Conservation (phyloP, 2,329 filamentous ascomycete genomes). For the Neoarthrinium moseri region DNA sequence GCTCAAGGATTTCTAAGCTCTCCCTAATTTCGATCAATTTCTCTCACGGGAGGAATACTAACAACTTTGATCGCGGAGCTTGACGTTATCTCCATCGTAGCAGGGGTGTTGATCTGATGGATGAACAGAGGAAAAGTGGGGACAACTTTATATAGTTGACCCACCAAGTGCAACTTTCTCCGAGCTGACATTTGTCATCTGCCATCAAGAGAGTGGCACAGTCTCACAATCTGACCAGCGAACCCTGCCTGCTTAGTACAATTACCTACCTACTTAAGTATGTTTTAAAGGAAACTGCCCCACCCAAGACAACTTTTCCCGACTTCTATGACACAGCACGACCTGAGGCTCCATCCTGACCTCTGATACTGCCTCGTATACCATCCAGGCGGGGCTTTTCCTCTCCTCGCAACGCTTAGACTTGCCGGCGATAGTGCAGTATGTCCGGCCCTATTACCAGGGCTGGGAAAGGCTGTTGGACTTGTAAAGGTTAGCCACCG, state of each 20-base stretch:
- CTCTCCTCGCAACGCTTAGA: background rate
- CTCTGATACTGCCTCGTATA: background rate
- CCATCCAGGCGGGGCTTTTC: too few species aligned
- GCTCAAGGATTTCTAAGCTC: too few species aligned
- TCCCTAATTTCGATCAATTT: too few species aligned
- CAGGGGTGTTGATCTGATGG: background rate
- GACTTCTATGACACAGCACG: background rate
- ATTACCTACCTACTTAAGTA: too few species aligned
- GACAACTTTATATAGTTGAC: background rate
- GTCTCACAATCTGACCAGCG: too few species aligned
- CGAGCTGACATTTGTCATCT: background rate
- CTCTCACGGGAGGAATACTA: background rate
- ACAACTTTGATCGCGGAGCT: background rate
- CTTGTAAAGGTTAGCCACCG: conserved; percentile 20
- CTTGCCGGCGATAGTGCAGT: background rate
- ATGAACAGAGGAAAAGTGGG: background rate
- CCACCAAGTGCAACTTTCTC: conserved; percentile 7
- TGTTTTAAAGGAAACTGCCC: background rate
- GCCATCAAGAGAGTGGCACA: too few species aligned
- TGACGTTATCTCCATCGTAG: background rate
- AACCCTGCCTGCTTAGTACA: too few species aligned
- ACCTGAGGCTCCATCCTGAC: background rate
- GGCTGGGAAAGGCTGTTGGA: conserved; percentile 19
- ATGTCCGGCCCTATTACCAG: conserved; percentile 9
- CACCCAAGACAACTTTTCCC: background rate